These are phyloP conservation scores for Mentha longifolia DNA, from an alignment of 257 asterid genomes.

Conservation along the genomic window DNA sequence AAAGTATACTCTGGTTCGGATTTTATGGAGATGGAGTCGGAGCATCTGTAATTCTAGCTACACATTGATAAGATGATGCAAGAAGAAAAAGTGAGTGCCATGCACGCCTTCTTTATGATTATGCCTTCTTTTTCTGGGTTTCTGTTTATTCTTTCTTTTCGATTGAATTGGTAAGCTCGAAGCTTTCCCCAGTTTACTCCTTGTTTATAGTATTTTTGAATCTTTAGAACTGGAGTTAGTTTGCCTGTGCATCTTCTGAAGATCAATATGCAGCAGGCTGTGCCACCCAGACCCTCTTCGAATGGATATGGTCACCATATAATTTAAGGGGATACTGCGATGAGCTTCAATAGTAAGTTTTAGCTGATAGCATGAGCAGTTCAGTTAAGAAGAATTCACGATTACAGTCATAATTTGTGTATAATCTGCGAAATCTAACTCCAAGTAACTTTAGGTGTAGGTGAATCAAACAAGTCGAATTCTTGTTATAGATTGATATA, in stretches of 20 bases:
- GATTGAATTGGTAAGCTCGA: neutral
- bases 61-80: too few relatives aligned
- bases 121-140: neutral
- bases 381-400: constrained; percentile 58
- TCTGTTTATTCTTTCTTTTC: neutral
- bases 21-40: too few relatives aligned
- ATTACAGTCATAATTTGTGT: constrained; percentile 24
- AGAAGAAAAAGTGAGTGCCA: too few relatives aligned
- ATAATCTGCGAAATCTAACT: constrained; percentile 33
- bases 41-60: too few relatives aligned
- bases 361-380: constrained; percentile 51
- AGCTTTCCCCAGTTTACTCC: constrained; percentile 19
- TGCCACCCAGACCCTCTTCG: constrained; percentile 63
- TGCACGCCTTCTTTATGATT: too few relatives aligned
- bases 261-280: constrained; percentile 71
- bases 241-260: constrained; percentile 17
- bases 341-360: constrained; percentile 59
- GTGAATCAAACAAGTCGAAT: constrained; percentile 54
- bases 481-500: constrained; percentile 73
- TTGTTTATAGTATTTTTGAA: constrained; percentile 2
- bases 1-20: too few relatives aligned
- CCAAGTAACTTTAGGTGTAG: constrained; percentile 53
- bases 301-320: constrained; percentile 75
- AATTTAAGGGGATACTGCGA: constrained; percentile 53
- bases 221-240: neutral